These are phyloP conservation scores for Novymonas esmeraldas DNA, from an alignment of 208 protist genomes.

Conservation along the genomic window DNA sequence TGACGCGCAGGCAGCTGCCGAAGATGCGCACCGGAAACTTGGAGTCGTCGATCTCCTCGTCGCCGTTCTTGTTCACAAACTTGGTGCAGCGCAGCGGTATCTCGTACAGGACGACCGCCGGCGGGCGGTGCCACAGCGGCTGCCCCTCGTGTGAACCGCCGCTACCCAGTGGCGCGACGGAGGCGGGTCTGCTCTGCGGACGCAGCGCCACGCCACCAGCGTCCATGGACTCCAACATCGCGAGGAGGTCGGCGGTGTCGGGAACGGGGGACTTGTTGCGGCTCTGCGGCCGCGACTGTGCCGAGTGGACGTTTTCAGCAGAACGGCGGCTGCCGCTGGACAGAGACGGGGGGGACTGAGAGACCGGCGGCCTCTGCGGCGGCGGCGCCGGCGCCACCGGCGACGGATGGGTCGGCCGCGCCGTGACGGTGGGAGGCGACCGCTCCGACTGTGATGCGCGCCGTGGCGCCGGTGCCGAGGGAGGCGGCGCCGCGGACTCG, in stretches of 20 bases:
- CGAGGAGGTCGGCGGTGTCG: background rate
- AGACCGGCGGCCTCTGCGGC: too few species aligned
- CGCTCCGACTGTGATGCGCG: too few species aligned
- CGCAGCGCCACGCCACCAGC: background rate
- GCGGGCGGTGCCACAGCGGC: constrained; percentile 22
- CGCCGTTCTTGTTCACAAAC: constrained; percentile 16
- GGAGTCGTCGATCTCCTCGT: constrained; percentile 29
- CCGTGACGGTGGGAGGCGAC: too few species aligned
- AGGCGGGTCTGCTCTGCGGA: too few species aligned
- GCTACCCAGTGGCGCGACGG: background rate
- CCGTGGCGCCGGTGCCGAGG: too few species aligned
- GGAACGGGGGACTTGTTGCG: background rate
- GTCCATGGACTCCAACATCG: background rate
- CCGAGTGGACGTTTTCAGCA: too few species aligned
- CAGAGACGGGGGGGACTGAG: too few species aligned
- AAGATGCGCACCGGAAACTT: constrained; percentile 32
- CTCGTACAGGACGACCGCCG: constrained; percentile 45
- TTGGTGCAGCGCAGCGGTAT: constrained; percentile 35
- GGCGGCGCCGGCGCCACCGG: too few species aligned
- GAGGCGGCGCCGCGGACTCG: too few species aligned
- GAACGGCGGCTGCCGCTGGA: too few species aligned
- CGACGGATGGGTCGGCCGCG: too few species aligned
- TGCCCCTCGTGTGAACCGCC: too few species aligned
- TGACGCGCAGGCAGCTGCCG: constrained; percentile 18
- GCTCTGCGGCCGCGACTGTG: background rate